phyloP scores from a whole-genome alignment of 441 rosid species.

The Mallotus repandus region DNA sequence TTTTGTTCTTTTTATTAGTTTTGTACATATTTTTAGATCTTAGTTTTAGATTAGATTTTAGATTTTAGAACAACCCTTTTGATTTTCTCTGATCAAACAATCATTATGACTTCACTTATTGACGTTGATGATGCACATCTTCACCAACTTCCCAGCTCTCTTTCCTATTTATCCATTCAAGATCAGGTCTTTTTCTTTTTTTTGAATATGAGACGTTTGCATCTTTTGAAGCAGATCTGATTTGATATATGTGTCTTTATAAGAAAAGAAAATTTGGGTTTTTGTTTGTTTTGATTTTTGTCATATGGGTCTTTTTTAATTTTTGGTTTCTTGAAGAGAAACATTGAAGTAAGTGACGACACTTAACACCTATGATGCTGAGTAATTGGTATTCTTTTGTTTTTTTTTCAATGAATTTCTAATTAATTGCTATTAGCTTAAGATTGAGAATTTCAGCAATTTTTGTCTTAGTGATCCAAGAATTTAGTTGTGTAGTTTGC shows the following conservation, averaged over 20 bases:
- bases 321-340: too few relatives aligned
- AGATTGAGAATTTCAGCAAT: neutral
- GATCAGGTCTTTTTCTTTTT: slow-evolving; percentile 32
- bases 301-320: neutral
- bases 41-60: neutral
- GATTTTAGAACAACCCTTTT: neutral
- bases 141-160: slow-evolving; percentile 23
- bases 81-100: neutral
- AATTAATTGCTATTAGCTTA: neutral
- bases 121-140: slow-evolving; percentile 21
- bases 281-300: neutral
- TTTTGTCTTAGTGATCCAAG: too few relatives aligned
- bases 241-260: neutral
- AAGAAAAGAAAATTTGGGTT: neutral
- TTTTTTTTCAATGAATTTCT: neutral
- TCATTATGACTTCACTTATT: slow-evolving; percentile 34
- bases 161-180: slow-evolving; percentile 29
- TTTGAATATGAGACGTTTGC: too few relatives aligned
- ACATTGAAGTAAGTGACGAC: neutral
- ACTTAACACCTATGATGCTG: neutral
- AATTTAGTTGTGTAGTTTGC: too few relatives aligned
- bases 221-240: neutral
- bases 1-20: neutral
- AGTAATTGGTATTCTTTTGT: neutral
- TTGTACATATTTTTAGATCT: too few relatives aligned